phyloP scores from a whole-genome alignment of 805 yeast genomes.

The Ogataea polymorpha region DNA sequence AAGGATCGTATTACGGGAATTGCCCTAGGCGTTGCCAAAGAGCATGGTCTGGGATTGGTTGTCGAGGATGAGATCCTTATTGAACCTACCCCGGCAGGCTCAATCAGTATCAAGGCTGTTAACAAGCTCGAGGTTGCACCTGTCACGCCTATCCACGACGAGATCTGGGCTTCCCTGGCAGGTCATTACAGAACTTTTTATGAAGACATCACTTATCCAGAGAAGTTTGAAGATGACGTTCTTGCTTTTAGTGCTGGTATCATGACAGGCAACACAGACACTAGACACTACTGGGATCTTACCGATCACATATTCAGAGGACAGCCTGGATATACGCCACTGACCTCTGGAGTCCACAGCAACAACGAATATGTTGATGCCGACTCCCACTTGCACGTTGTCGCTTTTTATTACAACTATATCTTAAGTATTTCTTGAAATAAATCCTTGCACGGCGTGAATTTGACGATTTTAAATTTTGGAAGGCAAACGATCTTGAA shows the following conservation, averaged over 20 bases:
- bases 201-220: constrained; percentile 46
- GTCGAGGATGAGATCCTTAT: constrained; percentile 33
- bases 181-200: constrained; percentile 63
- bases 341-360: constrained; percentile 48
- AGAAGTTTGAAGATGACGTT: constrained; percentile 16
- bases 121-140: constrained; percentile 43
- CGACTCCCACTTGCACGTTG: constrained; percentile 56
- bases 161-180: constrained; percentile 52
- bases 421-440: constrained; percentile 19
- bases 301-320: constrained; percentile 60
- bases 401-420: constrained; percentile 55
- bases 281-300: constrained; percentile 61
- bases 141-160: constrained; percentile 39
- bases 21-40: constrained; percentile 41
- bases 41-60: constrained; percentile 47
- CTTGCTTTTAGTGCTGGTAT: constrained; percentile 52
- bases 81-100: constrained; percentile 24
- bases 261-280: constrained; percentile 72
- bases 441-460: constrained; percentile 1
- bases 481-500: constrained; percentile 13
- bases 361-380: constrained; percentile 58
- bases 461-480: constrained; percentile 1
- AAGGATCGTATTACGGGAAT: constrained; percentile 36
- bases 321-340: constrained; percentile 43
- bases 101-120: constrained; percentile 21